Percentiles rank a stretch among this genome's conserved stretches.
Conservation (phyloP, 2,329 filamentous ascomycete genomes). For the Fusarium sp. region DNA sequence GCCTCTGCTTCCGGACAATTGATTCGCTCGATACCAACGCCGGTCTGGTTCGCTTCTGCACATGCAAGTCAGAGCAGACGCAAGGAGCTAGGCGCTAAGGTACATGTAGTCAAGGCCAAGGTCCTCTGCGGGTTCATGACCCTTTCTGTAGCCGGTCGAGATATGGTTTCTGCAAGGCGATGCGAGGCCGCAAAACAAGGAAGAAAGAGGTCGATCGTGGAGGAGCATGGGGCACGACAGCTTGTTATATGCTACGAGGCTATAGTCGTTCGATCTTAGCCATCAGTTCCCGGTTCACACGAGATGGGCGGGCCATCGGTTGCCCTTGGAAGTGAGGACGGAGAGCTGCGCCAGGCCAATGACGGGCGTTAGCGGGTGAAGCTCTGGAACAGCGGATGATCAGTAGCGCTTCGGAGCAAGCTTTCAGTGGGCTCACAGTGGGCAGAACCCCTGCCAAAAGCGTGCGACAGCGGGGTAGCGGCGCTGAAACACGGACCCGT, state of each 20-base stretch:
- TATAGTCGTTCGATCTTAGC: slow-evolving; percentile 28
- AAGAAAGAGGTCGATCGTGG: not conserved
- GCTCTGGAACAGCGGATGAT: slow-evolving; percentile 29
- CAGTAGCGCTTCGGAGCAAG: slow-evolving; percentile 31
- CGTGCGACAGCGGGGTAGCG: slow-evolving; percentile 43
- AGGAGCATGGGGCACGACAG: not conserved
- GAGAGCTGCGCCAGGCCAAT: slow-evolving; percentile 20
- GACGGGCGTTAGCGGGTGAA: slow-evolving; percentile 10
- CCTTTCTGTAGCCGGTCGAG: slow-evolving; percentile 15
- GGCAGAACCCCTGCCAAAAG: slow-evolving; percentile 29
- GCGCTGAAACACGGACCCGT: slow-evolving; percentile 39
- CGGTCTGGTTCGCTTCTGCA: slow-evolving; percentile 31
- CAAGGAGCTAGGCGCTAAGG: slow-evolving; percentile 30
- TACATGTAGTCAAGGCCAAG: slow-evolving; percentile 19
- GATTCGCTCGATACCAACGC: slow-evolving; percentile 33
- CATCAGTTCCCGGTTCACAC: slow-evolving; percentile 23
- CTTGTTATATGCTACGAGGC: slow-evolving; percentile 2
- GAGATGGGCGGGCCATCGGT: slow-evolving; percentile 32
- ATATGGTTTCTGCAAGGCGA: slow-evolving; percentile 1
- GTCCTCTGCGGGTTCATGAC: slow-evolving; percentile 37
- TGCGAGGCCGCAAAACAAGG: slow-evolving; percentile 17
- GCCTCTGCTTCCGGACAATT: slow-evolving; percentile 15
- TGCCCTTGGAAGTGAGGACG: slow-evolving; percentile 26
- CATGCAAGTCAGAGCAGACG: slow-evolving; percentile 41
- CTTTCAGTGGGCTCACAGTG: slow-evolving; percentile 36